A percentile compares a stretch with the other conserved stretches of the same genome.
Conservation (phyloP, 2,329 filamentous ascomycete genomes). For the Aspergillus aculeatus region DNA sequence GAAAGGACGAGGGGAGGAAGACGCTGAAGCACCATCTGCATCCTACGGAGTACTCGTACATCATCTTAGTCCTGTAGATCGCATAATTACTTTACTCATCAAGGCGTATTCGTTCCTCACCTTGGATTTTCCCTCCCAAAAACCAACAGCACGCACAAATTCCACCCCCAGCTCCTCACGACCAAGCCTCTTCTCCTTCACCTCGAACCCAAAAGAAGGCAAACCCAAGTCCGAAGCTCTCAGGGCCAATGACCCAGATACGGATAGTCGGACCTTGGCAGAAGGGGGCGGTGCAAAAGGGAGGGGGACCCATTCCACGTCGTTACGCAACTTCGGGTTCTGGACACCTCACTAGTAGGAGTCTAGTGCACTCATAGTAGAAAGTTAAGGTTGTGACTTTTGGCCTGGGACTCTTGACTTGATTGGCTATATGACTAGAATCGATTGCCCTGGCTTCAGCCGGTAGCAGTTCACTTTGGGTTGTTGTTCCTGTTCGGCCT, state of each 20-base stretch:
- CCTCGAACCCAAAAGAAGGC: too few relatives aligned
- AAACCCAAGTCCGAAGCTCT: background rate
- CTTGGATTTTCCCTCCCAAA: too few relatives aligned
- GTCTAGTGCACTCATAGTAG: too few relatives aligned
- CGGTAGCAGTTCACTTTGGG: too few relatives aligned
- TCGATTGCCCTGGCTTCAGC: background rate
- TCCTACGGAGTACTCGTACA: background rate
- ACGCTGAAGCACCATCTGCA: background rate
- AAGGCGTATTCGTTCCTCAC: too few relatives aligned
- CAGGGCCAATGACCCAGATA: background rate
- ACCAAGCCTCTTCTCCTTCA: too few relatives aligned
- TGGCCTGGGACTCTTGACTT: too few relatives aligned
- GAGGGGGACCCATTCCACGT: background rate
- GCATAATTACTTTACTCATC: too few relatives aligned
- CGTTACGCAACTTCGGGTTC: background rate
- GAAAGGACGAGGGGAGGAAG: background rate
- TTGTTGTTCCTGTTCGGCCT: background rate
- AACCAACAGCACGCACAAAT: too few relatives aligned
- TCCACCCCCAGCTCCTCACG: too few relatives aligned
- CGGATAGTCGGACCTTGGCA: background rate
- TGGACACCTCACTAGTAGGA: constrained; percentile 2
- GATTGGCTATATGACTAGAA: background rate
- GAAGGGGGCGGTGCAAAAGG: constrained; percentile 12
- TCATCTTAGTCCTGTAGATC: too few relatives aligned
- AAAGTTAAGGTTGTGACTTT: background rate